Percentiles rank a stretch among this genome's conserved stretches.
These are phyloP conservation scores for Cucurbita maxima DNA, from an alignment of 306 rosid genomes.

Conservation along the genomic window DNA sequence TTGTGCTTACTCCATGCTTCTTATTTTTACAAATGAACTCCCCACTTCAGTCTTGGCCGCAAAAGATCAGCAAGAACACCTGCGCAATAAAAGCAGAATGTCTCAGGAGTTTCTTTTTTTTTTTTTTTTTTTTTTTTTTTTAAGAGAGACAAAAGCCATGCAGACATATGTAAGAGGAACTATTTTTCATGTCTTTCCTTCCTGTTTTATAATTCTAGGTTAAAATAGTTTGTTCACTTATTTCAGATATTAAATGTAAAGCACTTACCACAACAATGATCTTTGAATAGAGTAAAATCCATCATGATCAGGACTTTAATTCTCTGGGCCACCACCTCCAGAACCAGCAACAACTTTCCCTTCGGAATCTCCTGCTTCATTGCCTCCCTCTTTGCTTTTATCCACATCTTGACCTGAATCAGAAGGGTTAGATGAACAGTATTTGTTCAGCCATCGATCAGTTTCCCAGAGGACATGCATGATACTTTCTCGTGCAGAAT, in stretches of 20 bases:
- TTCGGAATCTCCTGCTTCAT: slow-evolving; percentile 30
- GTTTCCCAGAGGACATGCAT: slow-evolving; percentile 99
- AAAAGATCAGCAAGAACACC: background rate
- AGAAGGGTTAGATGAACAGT: slow-evolving; percentile 38
- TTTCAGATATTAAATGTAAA: slow-evolving; percentile 8
- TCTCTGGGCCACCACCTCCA: slow-evolving; percentile 63
- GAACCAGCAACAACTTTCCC: slow-evolving; percentile 39
- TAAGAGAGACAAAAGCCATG: background rate
- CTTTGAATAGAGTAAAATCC: slow-evolving; percentile 31
- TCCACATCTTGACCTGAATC: slow-evolving; percentile 24
- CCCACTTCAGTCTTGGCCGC: background rate
- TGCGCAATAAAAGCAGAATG: background rate
- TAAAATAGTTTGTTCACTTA: background rate
- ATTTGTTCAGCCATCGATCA: slow-evolving; percentile 83
- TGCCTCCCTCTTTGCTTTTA: slow-evolving; percentile 22
- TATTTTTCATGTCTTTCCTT: background rate
- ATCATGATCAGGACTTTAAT: slow-evolving; percentile 30
- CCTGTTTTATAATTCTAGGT: background rate
- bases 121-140: too few relatives aligned
- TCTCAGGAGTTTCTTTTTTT: too few relatives aligned
- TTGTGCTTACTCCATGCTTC: background rate
- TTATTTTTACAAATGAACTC: background rate
- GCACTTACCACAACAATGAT: slow-evolving; percentile 69
- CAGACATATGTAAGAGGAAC: background rate
- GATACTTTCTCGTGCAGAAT: slow-evolving; percentile 86